Percentiles rank a stretch among this genome's conserved stretches.
These are phyloP conservation scores for Parathielavia appendiculata DNA, from an alignment of 495 filamentous ascomycete genomes.

Conservation along the genomic window DNA sequence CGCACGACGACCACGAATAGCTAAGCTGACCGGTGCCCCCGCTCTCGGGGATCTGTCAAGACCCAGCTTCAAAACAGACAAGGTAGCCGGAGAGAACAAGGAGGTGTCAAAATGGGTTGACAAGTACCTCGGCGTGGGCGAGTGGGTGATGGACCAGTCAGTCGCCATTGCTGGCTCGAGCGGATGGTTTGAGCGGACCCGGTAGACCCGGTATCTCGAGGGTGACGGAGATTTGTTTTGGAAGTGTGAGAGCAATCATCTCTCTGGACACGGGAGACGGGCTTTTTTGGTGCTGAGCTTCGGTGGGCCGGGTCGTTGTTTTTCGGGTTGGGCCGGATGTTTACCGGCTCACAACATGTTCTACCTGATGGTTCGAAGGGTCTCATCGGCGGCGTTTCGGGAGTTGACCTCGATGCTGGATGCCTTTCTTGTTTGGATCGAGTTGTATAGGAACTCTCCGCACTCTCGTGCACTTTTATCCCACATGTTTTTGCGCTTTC, in stretches of 20 bases:
- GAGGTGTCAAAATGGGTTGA: constrained; percentile 86
- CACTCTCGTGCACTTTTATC: neutral
- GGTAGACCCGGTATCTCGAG: constrained; percentile 46
- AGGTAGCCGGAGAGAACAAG: constrained; percentile 71
- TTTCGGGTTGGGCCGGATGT: constrained; percentile 15
- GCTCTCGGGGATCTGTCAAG: constrained; percentile 43
- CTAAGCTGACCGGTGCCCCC: constrained; percentile 26
- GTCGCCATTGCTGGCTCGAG: constrained; percentile 84
- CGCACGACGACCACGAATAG: neutral
- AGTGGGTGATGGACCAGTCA: constrained; percentile 97
- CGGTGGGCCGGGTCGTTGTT: constrained; percentile 6
- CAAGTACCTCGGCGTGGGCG: constrained; percentile 90
- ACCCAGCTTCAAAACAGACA: constrained; percentile 82
- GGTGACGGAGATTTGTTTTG: constrained; percentile 52
- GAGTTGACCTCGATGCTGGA: constrained; percentile 10
- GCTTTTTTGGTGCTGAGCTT: neutral
- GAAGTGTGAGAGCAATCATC: neutral
- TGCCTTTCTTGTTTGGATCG: constrained; percentile 7
- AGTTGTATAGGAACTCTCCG: constrained; percentile 5
- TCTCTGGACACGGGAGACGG: neutral
- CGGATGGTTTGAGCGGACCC: constrained; percentile 80
- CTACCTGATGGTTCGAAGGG: neutral
- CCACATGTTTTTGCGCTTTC: neutral
- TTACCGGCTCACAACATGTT: neutral
- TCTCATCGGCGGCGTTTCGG: constrained; percentile 20